phyloP scores from a whole-genome alignment of 257 asterid species.

The Eucommia ulmoides region DNA sequence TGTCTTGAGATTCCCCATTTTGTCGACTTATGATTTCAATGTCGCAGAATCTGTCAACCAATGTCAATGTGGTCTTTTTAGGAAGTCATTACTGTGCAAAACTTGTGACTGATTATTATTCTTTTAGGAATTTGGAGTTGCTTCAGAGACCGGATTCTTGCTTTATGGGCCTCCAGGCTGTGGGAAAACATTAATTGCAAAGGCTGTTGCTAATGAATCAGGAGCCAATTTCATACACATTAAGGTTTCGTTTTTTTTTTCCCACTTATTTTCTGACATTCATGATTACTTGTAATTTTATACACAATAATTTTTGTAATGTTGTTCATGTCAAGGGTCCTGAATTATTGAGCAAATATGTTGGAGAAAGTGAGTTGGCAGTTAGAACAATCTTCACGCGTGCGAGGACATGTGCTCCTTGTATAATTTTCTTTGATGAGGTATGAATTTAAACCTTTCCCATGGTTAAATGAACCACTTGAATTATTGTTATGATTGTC shows the following conservation, averaged over 20 bases:
- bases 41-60: too few species aligned
- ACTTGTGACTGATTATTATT: too few species aligned
- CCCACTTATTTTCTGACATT: constrained; percentile 3
- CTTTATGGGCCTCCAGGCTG: constrained; percentile 99
- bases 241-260: constrained; percentile 31
- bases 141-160: constrained; percentile 66
- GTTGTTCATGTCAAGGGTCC: constrained; percentile 55
- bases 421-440: constrained; percentile 93
- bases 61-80: too few species aligned
- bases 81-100: too few species aligned
- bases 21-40: too few species aligned
- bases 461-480: too few species aligned
- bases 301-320: neutral
- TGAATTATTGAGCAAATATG: constrained; percentile 74
- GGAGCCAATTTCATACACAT: constrained; percentile 89
- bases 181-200: constrained; percentile 90
- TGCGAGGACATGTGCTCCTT: constrained; percentile 91
- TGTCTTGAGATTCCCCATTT: too few species aligned
- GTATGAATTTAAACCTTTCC: too few species aligned
- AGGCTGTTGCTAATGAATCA: constrained; percentile 92
- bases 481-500: too few species aligned
- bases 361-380: constrained; percentile 89
- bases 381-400: constrained; percentile 74
- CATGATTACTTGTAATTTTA: neutral
- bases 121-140: constrained; percentile 58